Conservation (phyloP, 2,329 filamentous ascomycete species). For the Ceratocystis destructans region DNA sequence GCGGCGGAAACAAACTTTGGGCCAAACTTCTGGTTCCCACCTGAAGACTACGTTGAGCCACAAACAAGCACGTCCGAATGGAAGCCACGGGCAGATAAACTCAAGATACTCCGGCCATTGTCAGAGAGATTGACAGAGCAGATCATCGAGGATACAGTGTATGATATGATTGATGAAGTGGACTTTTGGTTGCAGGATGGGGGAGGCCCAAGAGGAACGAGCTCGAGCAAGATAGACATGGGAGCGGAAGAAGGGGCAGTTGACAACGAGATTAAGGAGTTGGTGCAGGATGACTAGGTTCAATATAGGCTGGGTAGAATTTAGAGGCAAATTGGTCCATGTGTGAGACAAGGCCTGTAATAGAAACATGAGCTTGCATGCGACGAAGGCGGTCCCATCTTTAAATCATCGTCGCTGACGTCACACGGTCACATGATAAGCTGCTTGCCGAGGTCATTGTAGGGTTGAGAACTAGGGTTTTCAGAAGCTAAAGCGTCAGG, state of each 20-base stretch:
- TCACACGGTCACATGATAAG: background rate
- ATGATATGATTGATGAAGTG: conserved; percentile 87
- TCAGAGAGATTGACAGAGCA: conserved; percentile 74
- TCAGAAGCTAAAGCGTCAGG: background rate
- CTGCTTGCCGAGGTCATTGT: background rate
- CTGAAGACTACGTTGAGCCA: conserved; percentile 41
- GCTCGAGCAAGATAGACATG: conserved; percentile 29
- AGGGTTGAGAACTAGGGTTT: background rate
- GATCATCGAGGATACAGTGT: conserved; percentile 85
- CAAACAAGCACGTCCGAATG: conserved; percentile 21
- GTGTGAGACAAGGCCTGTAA: background rate
- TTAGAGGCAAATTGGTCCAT: background rate
- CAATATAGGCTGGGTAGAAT: conserved; percentile 18
- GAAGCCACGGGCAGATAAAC: conserved; percentile 1
- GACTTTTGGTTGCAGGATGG: conserved; percentile 72
- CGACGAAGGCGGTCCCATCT: too few relatives aligned
- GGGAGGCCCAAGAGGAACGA: conserved; percentile 32
- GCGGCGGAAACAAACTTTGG: conserved; percentile 91
- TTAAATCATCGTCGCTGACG: too few relatives aligned
- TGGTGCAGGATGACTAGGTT: conserved; percentile 46
- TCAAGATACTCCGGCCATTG: conserved; percentile 9
- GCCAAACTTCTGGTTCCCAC: conserved; percentile 81
- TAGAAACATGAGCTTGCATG: background rate
- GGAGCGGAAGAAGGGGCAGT: conserved; percentile 33
- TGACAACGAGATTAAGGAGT: conserved; percentile 46